Evolutionary conservation across 805 yeast genomes (phyloP).

Genomic region (Citeromyces matritensis): DNA sequence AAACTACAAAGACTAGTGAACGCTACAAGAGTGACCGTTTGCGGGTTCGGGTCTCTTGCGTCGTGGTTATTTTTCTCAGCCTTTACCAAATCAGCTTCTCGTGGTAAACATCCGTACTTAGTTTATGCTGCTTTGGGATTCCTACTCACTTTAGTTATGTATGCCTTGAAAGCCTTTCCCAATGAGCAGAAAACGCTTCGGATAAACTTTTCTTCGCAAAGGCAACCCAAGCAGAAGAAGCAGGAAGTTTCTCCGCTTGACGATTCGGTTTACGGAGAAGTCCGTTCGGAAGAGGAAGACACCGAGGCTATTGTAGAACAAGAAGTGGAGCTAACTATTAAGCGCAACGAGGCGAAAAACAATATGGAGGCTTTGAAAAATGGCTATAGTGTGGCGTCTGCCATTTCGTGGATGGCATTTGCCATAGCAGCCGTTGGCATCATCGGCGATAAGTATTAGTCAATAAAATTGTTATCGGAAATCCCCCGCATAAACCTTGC

Average conservation of each 20-base stretch:
- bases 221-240: slow-evolving; percentile 6
- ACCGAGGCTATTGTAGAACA: slow-evolving; percentile 12
- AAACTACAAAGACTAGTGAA: too few species aligned
- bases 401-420: slow-evolving; percentile 27
- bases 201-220: background rate
- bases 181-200: slow-evolving; percentile 2
- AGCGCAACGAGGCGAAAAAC: slow-evolving; percentile 17
- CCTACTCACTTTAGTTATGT: slow-evolving; percentile 21
- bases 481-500: too few species aligned
- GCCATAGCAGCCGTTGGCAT: slow-evolving; percentile 37
- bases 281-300: slow-evolving; percentile 15
- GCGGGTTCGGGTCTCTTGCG: slow-evolving; percentile 27
- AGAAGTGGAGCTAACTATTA: slow-evolving; percentile 23
- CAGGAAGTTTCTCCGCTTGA: slow-evolving; percentile 25
- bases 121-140: slow-evolving; percentile 45
- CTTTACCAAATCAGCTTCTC: slow-evolving; percentile 36
- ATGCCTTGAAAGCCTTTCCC: slow-evolving; percentile 11
- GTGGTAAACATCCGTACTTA: slow-evolving; percentile 59
- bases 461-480: too few species aligned
- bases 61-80: slow-evolving; percentile 36
- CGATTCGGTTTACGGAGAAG: slow-evolving; percentile 26
- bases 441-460: slow-evolving; percentile 29
- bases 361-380: slow-evolving; percentile 17
- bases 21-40: too few species aligned
- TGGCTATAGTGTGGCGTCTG: slow-evolving; percentile 23